Base-by-base conservation (phyloP, 371 early-diverging fungal genomes). In the Circinella minor region DNA sequence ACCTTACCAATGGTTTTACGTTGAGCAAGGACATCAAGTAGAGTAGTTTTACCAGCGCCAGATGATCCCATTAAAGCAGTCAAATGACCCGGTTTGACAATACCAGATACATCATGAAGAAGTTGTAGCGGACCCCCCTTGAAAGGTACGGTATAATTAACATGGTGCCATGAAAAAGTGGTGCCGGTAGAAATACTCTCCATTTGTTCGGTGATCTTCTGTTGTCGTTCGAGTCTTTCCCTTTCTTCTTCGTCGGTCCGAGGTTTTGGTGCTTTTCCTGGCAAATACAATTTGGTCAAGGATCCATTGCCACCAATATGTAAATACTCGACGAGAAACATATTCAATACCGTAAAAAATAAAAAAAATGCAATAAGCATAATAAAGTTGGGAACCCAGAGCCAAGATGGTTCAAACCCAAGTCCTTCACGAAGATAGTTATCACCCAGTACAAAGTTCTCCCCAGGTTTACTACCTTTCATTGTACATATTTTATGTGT, bases 21-120 rank as follows among this genome's bases (percentile, higher is more conserved):
- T 69, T 84, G 86, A 18, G 93, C 90, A 18, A 92, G 79, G 0
- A 93, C 84, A 78, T 96, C 95, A 69, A 94, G 70, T 0, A 95
- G 82, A 1, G 95, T 93, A 0, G 95, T 92, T 79, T 96, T 96
- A 59, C 96, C 96, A 34, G 92, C 90, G 65, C 94, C 94, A 27
- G 91, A 90, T 4, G 91, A 85, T 27, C 95, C 95, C 91, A 95
- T 90, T 20, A 95, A 71, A 3, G 94, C 96, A 1, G 89, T 88
- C 79, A 92, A 79, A 39, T 86, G 83, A 61, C 92, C 92, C 0
- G 90, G 89, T 68, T 87, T 85, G 67, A 91, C 81, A 55, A 86
- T 85, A 14, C 83, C 80, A 27, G 65, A 68, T 51, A 88, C 70
- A 36, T 82, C 85, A 67, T 81, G 77, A n/a, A 86, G 74, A 13